A percentile compares a stretch with the other conserved stretches of the same genome.
phyloP scores from a whole-genome alignment of 106 monocot species.

The Allium fistulosum region DNA sequence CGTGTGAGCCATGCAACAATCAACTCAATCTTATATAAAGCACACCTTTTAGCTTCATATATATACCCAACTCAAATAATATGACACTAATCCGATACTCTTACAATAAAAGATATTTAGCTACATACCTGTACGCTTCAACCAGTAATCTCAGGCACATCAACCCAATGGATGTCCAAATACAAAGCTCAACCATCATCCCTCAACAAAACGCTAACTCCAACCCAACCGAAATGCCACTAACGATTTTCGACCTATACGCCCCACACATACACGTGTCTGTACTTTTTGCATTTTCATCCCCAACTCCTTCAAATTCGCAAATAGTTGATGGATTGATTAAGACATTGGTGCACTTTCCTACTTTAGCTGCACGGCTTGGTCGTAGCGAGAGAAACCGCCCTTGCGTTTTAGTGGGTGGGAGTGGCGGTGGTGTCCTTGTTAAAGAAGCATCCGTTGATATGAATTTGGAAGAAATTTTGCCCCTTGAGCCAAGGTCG shows the following conservation, averaged over 20 bases:
- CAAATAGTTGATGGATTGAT: constrained; percentile 16
- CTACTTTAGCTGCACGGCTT: constrained; percentile 15
- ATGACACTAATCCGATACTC: not conserved
- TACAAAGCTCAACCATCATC: constrained; percentile 19
- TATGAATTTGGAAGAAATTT: constrained; percentile 1
- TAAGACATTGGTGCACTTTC: constrained; percentile 28
- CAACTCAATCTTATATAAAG: not conserved
- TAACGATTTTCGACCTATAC: constrained; percentile 41
- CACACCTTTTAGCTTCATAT: not conserved
- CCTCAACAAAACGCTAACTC: not conserved
- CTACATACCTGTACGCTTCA: not conserved
- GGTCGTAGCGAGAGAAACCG: not conserved
- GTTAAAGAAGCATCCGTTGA: constrained; percentile 15
- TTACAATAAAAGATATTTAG: not conserved
- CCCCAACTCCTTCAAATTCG: constrained; percentile 25
- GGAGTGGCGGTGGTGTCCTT: constrained; percentile 18
- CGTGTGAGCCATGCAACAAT: constrained; percentile 2
- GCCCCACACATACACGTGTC: constrained; percentile 20
- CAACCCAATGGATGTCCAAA: not conserved
- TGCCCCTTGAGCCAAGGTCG: constrained; percentile 3
- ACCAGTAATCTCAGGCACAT: not conserved
- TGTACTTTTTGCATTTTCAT: constrained; percentile 31
- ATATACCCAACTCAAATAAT: not conserved
- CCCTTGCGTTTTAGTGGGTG: constrained; percentile 14
- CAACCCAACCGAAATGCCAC: constrained; percentile 9